A percentile compares a stretch with the other conserved stretches of the same genome.
These are phyloP conservation scores for Coemansia sp. DNA, from an alignment of 192 early-diverging fungal species.

Conservation along the genomic window DNA sequence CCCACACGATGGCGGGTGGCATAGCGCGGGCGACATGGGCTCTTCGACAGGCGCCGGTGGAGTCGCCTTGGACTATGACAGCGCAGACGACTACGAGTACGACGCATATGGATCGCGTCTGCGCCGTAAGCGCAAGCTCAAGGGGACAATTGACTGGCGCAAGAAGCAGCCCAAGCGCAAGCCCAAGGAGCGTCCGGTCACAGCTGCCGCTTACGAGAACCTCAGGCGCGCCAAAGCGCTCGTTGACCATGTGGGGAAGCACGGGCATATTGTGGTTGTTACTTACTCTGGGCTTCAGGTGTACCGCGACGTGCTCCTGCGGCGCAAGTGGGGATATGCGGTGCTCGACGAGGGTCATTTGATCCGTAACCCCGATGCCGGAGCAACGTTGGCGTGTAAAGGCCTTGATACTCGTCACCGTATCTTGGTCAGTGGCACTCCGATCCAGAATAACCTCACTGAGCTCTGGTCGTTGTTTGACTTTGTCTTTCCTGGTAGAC, in stretches of 20 bases:
- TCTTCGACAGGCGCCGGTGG: not conserved
- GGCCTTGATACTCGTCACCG: conserved; percentile 72
- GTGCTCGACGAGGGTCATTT: conserved; percentile 97
- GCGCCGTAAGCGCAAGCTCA: conserved; percentile 52
- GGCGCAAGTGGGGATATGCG: conserved; percentile 80
- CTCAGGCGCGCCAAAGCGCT: conserved; percentile 33
- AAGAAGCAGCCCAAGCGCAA: conserved; percentile 23
- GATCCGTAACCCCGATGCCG: conserved; percentile 94
- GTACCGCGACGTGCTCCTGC: conserved; percentile 69
- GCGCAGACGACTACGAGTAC: conserved; percentile 52
- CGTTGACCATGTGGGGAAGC: conserved; percentile 28
- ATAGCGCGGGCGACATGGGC: not conserved
- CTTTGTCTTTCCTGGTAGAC: conserved; percentile 76
- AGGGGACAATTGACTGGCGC: conserved; percentile 37
- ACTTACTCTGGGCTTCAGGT: conserved; percentile 84
- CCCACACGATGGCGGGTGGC: not conserved
- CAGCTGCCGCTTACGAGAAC: conserved; percentile 20
- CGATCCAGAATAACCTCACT: conserved; percentile 79
- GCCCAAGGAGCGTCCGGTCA: conserved; percentile 13
- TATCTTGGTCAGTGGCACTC: conserved; percentile 78
- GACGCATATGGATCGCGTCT: conserved; percentile 52
- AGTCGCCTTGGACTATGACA: conserved; percentile 22
- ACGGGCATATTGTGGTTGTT: conserved; percentile 84
- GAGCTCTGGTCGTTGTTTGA: conserved; percentile 85
- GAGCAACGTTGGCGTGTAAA: conserved; percentile 75